Evolutionary conservation across 805 yeast genomes (phyloP), one percentile per base, ranked within the genome.

Genomic region (Kuraishia piskuri): DNA sequence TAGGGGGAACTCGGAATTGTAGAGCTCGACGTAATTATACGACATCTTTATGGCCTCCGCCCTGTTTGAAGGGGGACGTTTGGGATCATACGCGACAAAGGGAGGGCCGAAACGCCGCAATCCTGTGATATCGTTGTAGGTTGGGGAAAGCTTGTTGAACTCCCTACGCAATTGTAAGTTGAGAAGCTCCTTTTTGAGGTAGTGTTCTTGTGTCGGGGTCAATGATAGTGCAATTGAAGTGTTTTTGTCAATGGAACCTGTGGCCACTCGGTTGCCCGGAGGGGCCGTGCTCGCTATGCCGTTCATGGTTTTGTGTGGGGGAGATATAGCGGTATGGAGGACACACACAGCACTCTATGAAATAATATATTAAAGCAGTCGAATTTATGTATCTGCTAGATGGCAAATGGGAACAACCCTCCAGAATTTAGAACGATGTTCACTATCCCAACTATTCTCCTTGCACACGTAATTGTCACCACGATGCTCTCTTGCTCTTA

Each of bases 161-260:
- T 92, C 99, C 4, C 74, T 63, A 12, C 76, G 74, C 31, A 90
- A 68, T 62, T 87, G 79, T 12, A 77, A 72, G 56, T 80, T 77
- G 24, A 92, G 70, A 19, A 92, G 74, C 68, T 88, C 91, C 61
- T 95, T 82, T 67, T 92, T 92, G 52, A 94, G 75, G 66, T 86
- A 88, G 63, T 92, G 97, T 67, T 90, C 96, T 65, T 91, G 89
- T 0, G 79, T 73, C 2, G 91, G 80, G 14, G 81, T 68, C 49
- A 86, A 51, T 31, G 40, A 31, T 31, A 31, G 9, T 31, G 40
- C n/a, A 3, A 12, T 14, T 31, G 40, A 31, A 14, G 9, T 14
- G 7, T 5, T 12, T 3, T n/a, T 31, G 14, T 31, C 40, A 31
- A 8, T 31, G 3, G 40, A 31, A n/a, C 14, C 40, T 12, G 17